phyloP scores from a whole-genome alignment of 352 stramenopile genomes.

The Globisporangium heterothallicum region DNA sequence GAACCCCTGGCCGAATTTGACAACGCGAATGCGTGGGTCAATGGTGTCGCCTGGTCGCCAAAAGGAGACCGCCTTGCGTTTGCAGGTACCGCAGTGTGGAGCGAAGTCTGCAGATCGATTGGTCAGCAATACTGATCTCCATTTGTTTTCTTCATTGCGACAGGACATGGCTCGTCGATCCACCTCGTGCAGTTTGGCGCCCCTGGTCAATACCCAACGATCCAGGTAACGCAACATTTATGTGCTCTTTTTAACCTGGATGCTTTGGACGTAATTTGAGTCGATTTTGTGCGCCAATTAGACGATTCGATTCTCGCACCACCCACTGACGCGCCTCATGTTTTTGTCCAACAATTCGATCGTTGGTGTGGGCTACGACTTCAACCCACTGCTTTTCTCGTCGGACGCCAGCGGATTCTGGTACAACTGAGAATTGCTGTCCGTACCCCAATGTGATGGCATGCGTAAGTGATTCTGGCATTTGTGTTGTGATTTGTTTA shows the following conservation, averaged over 20 bases:
- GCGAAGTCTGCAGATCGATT: not conserved
- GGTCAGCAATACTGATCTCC: not conserved
- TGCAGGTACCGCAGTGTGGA: conserved; percentile 29
- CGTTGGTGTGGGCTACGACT: conserved; percentile 88
- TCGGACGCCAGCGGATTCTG: conserved; percentile 74
- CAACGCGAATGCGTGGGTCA: conserved; percentile 89
- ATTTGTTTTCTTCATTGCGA: not conserved
- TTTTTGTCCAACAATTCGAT: conserved; percentile 89
- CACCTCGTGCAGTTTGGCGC: conserved; percentile 86
- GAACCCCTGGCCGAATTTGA: conserved; percentile 83
- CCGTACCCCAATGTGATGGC: conserved; percentile 7
- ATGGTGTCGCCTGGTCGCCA: conserved; percentile 89
- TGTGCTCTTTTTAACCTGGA: not conserved
- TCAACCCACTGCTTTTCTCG: conserved; percentile 89
- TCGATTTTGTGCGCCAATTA: too few relatives aligned
- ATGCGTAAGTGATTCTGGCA: not conserved
- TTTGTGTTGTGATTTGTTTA: conserved; percentile 9
- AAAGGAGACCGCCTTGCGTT: conserved; percentile 86
- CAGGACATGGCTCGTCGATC: conserved; percentile 86
- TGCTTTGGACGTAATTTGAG: too few relatives aligned
- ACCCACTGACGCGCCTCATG: conserved; percentile 81
- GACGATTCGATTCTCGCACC: conserved; percentile 82
- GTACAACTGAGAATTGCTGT: conserved; percentile 20
- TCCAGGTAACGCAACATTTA: conserved; percentile 39
- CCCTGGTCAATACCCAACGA: conserved; percentile 60